Conservation (phyloP, 257 asterid genomes). For the Anisodus tanguticus region DNA sequence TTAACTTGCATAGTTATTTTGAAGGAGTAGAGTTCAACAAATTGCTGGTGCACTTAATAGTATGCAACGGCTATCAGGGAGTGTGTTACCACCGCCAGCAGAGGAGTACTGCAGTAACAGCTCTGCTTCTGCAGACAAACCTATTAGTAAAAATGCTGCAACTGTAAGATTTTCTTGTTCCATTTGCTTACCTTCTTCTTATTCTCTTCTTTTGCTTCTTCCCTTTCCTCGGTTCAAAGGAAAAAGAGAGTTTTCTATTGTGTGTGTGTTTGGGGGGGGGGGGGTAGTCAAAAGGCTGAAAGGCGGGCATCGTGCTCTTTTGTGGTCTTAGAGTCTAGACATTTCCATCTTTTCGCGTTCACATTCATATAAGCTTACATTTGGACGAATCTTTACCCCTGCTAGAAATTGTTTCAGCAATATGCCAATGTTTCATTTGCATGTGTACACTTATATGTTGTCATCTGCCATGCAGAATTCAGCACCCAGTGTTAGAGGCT, state of each 20-base stretch:
- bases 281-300: background rate
- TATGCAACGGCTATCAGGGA: constrained; percentile 74
- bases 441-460: background rate
- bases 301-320: background rate
- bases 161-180: constrained; percentile 59
- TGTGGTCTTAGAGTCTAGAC: background rate
- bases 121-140: constrained; percentile 60
- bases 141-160: constrained; percentile 60
- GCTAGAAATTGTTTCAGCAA: background rate
- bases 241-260: background rate
- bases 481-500: constrained; percentile 38
- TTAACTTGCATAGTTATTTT: constrained; percentile 50
- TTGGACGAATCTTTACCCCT: background rate
- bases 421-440: constrained; percentile 10
- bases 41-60: constrained; percentile 66
- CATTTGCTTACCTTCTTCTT: constrained; percentile 14
- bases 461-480: constrained; percentile 47
- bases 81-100: constrained; percentile 80
- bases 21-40: constrained; percentile 83
- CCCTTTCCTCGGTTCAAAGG: background rate
- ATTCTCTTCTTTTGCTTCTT: background rate
- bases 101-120: constrained; percentile 71
- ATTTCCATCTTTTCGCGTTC: background rate
- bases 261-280: background rate
- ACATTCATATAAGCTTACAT: background rate